A percentile compares a stretch with the other conserved stretches of the same genome.
Conservation (phyloP, 2,329 filamentous ascomycete genomes). For the Tolypocladium sp. region DNA sequence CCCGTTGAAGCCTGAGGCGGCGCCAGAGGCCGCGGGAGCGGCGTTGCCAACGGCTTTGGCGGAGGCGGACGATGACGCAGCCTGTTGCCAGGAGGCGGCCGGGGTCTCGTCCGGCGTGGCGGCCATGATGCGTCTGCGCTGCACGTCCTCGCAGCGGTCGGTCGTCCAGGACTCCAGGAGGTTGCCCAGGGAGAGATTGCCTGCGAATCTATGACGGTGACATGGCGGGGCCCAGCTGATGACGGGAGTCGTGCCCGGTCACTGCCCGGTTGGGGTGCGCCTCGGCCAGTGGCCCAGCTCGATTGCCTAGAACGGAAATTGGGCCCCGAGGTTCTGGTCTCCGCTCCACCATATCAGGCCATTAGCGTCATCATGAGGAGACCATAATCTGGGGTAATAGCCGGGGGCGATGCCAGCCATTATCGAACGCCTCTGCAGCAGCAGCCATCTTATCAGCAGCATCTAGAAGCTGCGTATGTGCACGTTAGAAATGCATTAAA, state of each 20-base stretch:
- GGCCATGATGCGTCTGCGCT: neutral
- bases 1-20: conserved; percentile 3
- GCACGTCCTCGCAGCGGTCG: neutral
- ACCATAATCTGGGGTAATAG: neutral
- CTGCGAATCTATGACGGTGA: neutral
- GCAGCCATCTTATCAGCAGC: neutral
- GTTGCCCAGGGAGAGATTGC: neutral
- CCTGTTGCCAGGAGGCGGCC: neutral
- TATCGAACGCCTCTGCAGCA: neutral
- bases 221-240: neutral
- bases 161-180: neutral
- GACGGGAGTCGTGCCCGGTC: neutral
- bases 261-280: neutral
- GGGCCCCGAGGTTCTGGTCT: neutral
- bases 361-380: neutral
- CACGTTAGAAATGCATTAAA: neutral
- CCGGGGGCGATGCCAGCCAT: neutral
- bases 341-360: neutral
- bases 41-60: neutral
- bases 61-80: neutral
- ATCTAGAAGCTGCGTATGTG: neutral
- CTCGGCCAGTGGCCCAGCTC: neutral
- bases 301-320: neutral
- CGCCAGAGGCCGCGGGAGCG: neutral
- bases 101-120: neutral